Evolutionary conservation across 2,329 filamentous ascomycete species (phyloP).

Genomic region (Ophiosphaerella narmari): DNA sequence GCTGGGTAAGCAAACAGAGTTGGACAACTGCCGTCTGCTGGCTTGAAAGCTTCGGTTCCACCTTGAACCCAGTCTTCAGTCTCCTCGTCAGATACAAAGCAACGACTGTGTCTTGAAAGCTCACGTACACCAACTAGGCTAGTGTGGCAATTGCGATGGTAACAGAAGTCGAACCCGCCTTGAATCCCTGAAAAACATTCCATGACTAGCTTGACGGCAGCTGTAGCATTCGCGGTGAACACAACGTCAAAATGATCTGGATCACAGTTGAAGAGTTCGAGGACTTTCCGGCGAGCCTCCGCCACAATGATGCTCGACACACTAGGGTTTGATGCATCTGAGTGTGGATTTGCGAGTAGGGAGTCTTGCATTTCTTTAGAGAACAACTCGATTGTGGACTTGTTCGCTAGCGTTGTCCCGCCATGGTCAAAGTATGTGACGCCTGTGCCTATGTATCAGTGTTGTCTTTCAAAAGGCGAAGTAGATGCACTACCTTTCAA

Average conservation of each 20-base stretch:
- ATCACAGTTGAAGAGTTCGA: slow-evolving; percentile 80
- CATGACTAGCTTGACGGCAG: slow-evolving; percentile 80
- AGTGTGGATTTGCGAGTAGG: slow-evolving; percentile 73
- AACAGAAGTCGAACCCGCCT: slow-evolving; percentile 75
- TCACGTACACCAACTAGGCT: slow-evolving; percentile 80
- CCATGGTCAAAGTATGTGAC: slow-evolving; percentile 57
- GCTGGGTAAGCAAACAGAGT: slow-evolving; percentile 77
- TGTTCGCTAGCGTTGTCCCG: slow-evolving; percentile 53
- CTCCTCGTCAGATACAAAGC: slow-evolving; percentile 65
- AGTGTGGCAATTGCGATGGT: slow-evolving; percentile 84
- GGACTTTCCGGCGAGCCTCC: slow-evolving; percentile 47
- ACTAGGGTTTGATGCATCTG: slow-evolving; percentile 62
- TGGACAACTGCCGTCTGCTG: slow-evolving; percentile 18
- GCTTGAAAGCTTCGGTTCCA: neutral
- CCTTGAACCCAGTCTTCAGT: slow-evolving; percentile 68
- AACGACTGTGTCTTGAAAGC: slow-evolving; percentile 65
- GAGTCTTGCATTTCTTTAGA: slow-evolving; percentile 59
- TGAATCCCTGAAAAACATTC: slow-evolving; percentile 71
- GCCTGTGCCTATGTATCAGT: neutral
- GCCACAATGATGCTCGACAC: slow-evolving; percentile 63
- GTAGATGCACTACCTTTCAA: slow-evolving; percentile 15
- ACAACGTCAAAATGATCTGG: slow-evolving; percentile 82
- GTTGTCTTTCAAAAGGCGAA: neutral
- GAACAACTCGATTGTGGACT: slow-evolving; percentile 62
- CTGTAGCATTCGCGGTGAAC: slow-evolving; percentile 93